Evolutionary conservation across 2,329 filamentous ascomycete species (phyloP), one percentile per base, ranked within the genome.

Genomic region (Fusarium xyrophilum): DNA sequence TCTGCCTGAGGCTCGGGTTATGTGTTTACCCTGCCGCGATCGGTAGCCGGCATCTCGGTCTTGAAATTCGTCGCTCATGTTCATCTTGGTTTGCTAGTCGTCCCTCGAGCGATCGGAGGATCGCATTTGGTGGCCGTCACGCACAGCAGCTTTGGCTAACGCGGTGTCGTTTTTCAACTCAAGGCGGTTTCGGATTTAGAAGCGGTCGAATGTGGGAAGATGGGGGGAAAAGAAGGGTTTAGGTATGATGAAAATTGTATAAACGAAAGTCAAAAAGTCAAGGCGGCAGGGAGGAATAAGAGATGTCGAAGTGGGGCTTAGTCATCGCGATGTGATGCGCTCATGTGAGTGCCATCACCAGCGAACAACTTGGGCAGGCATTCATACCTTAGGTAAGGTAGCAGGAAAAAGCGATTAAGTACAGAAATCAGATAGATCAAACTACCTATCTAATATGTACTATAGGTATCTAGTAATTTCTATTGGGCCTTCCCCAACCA

Each of bases 1-100:
- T 72, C 67, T 70, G 65, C 63, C 63, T 63, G 71, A 74, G 70
- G 73, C 76, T 71, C 77, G 75, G 77, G 77, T 73, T 75, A 69
- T 76, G 75, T 72, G 75, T 82, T 83, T 83, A 83, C 81, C 83
- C 81, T 85, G 82, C 81, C 82, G 80, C 79, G 80, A 79, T 78
- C 78, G 82, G 74, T 80, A 77, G 76, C 79, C 77, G 71, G 81
- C 78, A 73, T 79, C 76, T 74, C 67, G 69, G 67, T 72, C 68
- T 63, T 75, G 65, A 63, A 55, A 61, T 63, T 70, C 62, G 52
- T 75, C 63, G 61, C 68, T 69, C 63, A 62, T 56, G 50, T 68
- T 72, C 59, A 70, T 50, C 46, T 23, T 63, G 38, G 55, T 70
- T 57, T 70, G 68, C 57, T 76, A 73, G 51, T 71, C 48, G 59